A percentile compares a stretch with the other conserved stretches of the same genome.
These are phyloP conservation scores for Aspergillus sp. DNA, from an alignment of 2,329 filamentous ascomycete genomes.

Conservation along the genomic window DNA sequence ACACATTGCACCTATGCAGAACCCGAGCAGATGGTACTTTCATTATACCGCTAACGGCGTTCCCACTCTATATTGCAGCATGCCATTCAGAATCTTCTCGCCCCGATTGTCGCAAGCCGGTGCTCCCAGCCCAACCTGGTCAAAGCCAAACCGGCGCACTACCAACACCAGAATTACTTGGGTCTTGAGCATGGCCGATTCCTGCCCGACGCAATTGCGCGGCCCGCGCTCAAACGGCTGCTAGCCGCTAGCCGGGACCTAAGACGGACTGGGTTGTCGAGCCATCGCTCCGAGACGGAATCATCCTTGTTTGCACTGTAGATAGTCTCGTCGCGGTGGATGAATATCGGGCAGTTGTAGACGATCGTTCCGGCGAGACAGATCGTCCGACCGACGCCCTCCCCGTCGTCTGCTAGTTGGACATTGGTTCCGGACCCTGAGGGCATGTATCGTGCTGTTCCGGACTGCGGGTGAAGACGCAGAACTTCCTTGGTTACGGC, in stretches of 20 bases:
- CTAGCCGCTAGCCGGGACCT: conserved; percentile 35
- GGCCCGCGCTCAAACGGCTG: conserved; percentile 43
- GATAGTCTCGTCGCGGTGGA: conserved; percentile 13
- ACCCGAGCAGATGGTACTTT: conserved; percentile 1
- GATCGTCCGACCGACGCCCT: not conserved
- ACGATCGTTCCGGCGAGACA: conserved; percentile 8
- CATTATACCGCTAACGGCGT: conserved; percentile 7
- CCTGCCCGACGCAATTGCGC: conserved; percentile 44
- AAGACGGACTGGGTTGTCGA: conserved; percentile 17
- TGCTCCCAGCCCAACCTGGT: conserved; percentile 11
- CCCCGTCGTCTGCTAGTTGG: conserved; percentile 2
- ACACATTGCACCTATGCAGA: conserved; percentile 1
- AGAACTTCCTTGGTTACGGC: conserved; percentile 50
- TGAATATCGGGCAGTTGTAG: conserved; percentile 7
- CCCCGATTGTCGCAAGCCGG: not conserved
- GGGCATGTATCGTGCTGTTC: conserved; percentile 6
- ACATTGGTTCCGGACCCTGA: conserved; percentile 7
- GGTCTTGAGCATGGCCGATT: conserved; percentile 40
- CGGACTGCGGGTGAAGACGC: conserved; percentile 42
- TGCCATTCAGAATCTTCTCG: not conserved
- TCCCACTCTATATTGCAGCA: conserved; percentile 6
- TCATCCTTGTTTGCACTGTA: conserved; percentile 10
- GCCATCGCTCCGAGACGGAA: conserved; percentile 33
- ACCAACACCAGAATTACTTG: conserved; percentile 11
- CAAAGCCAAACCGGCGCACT: conserved; percentile 10